Base-by-base conservation (phyloP, 345 rosid species). In the Viola odorata region DNA sequence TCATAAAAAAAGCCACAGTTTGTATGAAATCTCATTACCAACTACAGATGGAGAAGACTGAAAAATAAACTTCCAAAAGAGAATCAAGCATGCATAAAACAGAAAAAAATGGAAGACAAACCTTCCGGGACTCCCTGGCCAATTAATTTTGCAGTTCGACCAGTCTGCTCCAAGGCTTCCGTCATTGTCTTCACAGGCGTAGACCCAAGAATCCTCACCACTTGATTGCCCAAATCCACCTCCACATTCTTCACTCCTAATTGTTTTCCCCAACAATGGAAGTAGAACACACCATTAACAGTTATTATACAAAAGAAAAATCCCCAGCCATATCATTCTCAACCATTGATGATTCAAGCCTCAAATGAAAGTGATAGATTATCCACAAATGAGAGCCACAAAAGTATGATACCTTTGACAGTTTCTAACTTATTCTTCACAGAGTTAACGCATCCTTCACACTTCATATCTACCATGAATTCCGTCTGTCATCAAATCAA, bases 51-150 rank as follows among this genome's bases (percentile, higher is more conserved):
- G 12, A 49, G 39, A 12, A 14, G 14, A 40, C 14, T 5, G 11
- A 58, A 15, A 55, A 14, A 23, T 1, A 47, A 9, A 4, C 50
- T 9, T 7, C 50, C 50, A 47, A 9, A 47, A 38, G 11, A 7
- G 53, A 8, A 8, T 39, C 0, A 32, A 51, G 37, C 32, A 38
- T 7, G 47, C 3, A 13, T 0, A 9, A 40, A 14, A 52, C 36
- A 48, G 32, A 23, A 23, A 23, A 23, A 23, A 23, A 23, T 23
- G 37, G 57, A 52, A 8, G 40, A 73, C 85, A 57, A 42, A 94
- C 99, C 99, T 78, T 94, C 91, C 12, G 95, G 97, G 55, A 88
- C 75, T 54, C 99, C 97, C 80, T 90, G 97, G 55, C 99, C 99
- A 60, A 94, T 88, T 64, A 94, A 63, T 2, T 89, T 81, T 63